Evolutionary conservation across 352 stramenopile genomes (phyloP), one percentile per base, ranked within the genome.

Genomic region (Pythium biforme): DNA sequence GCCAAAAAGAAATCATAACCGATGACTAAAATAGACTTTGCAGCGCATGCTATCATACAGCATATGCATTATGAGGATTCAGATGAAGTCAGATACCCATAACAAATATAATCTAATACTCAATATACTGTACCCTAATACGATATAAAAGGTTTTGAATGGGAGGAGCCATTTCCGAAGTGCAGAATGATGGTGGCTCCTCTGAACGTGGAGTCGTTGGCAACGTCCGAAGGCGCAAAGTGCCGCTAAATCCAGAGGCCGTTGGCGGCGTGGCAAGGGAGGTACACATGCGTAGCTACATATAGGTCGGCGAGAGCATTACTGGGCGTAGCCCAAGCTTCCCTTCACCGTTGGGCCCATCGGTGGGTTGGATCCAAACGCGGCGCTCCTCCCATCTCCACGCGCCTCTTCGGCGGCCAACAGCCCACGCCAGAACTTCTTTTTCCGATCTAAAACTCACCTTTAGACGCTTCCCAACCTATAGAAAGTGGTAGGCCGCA

Each of bases 1-100:
- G 34, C 34, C 34, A 53, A 56, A 41, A 41, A 55, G 41, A 57
- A 64, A 29, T 55, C 54, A 62, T 55, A 69, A 69, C 62, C 39
- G 56, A 50, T 45, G 45, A 39, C 34, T 29, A 59, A 48, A 69
- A 69, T 69, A 69, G 54, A 45, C 29, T 37, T 34, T 53, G 2
- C 27, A 29, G 22, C 20, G 10, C 6, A 52, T 51, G 41, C 25
- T 52, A 31, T 23, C 9, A 33, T 20, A 4, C n/a, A 27, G 41
- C 8, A 53, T 52, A 61, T 56, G 0, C 29, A 29, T 56, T 31
- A 7, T 17, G 12, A 40, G 14, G 14, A 17, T 40, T 19, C 4
- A 17, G 34, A 14, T 19, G 10, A 34, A 40, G 34, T 14, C 9
- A 17, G 9, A 40, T 17, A 40, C 29, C 5, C 31, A 34, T 34